Evolutionary conservation across 768 basidiomycete species (phyloP).

Genomic region (Scleroderma citrinum): DNA sequence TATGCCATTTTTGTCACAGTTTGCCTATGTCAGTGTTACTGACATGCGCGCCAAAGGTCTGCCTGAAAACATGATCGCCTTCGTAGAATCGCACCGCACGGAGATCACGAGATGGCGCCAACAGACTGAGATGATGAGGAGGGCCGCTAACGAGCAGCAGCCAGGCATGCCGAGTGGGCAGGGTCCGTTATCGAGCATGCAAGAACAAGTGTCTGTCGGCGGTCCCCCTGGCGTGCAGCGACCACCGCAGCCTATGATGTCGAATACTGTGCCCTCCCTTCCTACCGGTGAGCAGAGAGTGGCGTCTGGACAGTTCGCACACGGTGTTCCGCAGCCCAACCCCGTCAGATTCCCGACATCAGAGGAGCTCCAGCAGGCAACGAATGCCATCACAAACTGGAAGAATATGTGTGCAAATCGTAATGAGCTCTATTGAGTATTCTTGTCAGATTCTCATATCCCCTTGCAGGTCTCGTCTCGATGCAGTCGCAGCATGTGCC

Average conservation of each 20-base stretch:
- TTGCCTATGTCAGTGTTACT: constrained; percentile 37
- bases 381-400: constrained; percentile 22
- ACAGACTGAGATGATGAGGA: constrained; percentile 13
- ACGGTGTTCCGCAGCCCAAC: constrained; percentile 1
- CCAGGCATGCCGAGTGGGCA: constrained; percentile 14
- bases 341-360: constrained; percentile 16
- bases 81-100: constrained; percentile 51
- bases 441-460: constrained; percentile 8
- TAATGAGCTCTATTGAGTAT: constrained; percentile 17
- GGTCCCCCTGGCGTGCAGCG: constrained; percentile 15
- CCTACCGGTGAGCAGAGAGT: constrained; percentile 15
- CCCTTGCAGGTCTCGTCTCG: constrained; percentile 28
- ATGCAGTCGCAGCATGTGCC: constrained; percentile 34
- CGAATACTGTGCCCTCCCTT: constrained; percentile 9
- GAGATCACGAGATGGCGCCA: constrained; percentile 19
- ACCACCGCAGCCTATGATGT: constrained; percentile 6
- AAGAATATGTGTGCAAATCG: constrained; percentile 31
- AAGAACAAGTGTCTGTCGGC: constrained; percentile 13
- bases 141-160: constrained; percentile 17
- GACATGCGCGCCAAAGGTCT: constrained; percentile 52
- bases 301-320: constrained; percentile 3
- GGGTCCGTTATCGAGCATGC: constrained; percentile 13
- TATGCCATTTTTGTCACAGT: constrained; percentile 38
- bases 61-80: constrained; percentile 43
- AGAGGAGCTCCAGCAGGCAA: constrained; percentile 30